Evolutionary conservation across 495 filamentous ascomycete species (phyloP).

Genomic region (Xylaria venustula): DNA sequence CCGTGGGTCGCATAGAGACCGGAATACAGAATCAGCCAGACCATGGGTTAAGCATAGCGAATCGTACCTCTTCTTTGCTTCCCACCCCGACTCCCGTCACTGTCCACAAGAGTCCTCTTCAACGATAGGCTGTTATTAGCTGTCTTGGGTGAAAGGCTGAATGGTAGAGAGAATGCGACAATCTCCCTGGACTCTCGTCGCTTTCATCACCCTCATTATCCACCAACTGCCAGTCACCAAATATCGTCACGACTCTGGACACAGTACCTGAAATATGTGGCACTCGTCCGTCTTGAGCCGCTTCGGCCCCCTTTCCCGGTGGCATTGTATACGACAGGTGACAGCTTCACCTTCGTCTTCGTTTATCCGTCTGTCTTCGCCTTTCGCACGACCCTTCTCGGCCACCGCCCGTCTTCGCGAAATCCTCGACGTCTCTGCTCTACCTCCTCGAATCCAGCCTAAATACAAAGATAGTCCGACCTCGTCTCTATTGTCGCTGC

Average conservation of each 20-base stretch:
- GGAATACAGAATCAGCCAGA: no score
- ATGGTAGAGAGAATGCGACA: constrained; percentile 4
- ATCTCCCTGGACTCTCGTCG: not conserved
- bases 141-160: not conserved
- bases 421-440: constrained; percentile 49
- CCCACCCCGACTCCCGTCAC: no score
- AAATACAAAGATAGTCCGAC: constrained; percentile 44
- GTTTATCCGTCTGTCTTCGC: not conserved
- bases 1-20: no score
- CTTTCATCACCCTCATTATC: not conserved
- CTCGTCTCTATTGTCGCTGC: constrained; percentile 70
- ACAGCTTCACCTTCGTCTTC: not conserved
- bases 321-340: constrained; percentile 3
- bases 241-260: not conserved
- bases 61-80: no score
- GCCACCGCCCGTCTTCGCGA: constrained; percentile 36
- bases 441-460: constrained; percentile 55
- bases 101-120: no score
- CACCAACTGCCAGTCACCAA: not conserved
- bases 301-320: not conserved
- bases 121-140: no score
- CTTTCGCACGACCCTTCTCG: constrained; percentile 43
- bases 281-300: constrained; percentile 10
- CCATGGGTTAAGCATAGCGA: no score
- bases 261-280: not conserved